These are phyloP conservation scores for Clonostachys rhizophaga DNA, from an alignment of 2,329 filamentous ascomycete species.

Conservation along the genomic window DNA sequence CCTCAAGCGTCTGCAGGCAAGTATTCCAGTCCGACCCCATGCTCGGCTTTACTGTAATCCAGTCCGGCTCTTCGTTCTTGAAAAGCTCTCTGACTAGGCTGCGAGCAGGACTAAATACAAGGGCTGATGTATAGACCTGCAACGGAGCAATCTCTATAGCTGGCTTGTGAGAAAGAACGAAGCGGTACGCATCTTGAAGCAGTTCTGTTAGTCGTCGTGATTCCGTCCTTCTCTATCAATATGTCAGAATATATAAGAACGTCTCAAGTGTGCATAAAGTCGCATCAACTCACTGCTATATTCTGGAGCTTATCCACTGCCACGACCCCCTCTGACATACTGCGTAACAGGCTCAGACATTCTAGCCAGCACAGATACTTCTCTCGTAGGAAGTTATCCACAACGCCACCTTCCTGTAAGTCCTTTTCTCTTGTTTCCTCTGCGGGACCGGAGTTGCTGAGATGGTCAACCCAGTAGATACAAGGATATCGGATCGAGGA, in stretches of 20 bases:
- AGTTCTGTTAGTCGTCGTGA: neutral
- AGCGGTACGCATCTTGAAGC: neutral
- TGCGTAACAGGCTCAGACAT: slow-evolving; percentile 25
- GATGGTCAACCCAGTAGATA: slow-evolving; percentile 11
- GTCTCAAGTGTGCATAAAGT: neutral
- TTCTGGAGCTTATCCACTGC: slow-evolving; percentile 5
- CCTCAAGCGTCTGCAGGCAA: slow-evolving; percentile 1
- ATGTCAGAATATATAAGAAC: neutral
- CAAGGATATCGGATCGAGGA: slow-evolving; percentile 9
- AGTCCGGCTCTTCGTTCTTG: neutral
- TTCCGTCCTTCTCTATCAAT: neutral
- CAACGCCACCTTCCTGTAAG: slow-evolving; percentile 10
- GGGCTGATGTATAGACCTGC: slow-evolving; percentile 4
- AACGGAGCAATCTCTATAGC: slow-evolving; percentile 2
- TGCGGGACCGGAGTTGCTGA: slow-evolving; percentile 1
- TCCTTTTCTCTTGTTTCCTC: neutral
- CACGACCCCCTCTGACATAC: slow-evolving; percentile 13
- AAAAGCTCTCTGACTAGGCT: slow-evolving; percentile 1
- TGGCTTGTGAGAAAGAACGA: neutral
- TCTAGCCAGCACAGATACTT: slow-evolving; percentile 38
- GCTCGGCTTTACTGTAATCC: neutral
- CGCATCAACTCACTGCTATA: neutral
- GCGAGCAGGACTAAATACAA: slow-evolving; percentile 2
- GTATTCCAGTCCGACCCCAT: neutral
- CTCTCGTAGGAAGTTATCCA: slow-evolving; percentile 22